Evolutionary conservation across 768 basidiomycete species (phyloP).

Genomic region (Suillus hirtellus): DNA sequence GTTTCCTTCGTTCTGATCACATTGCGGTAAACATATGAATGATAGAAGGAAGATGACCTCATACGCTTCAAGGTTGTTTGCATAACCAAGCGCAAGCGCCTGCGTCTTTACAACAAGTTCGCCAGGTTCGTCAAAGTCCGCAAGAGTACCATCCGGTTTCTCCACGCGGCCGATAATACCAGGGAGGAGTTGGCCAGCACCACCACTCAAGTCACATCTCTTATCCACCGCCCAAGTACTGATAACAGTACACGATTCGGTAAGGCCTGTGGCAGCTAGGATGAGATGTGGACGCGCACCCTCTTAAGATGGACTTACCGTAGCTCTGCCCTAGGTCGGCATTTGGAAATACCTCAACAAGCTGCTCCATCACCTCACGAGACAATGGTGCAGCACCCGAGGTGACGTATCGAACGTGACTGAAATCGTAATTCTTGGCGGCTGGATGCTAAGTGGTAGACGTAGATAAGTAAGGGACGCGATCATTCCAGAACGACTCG

Average conservation of each 20-base stretch:
- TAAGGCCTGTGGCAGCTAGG: conserved; percentile 45
- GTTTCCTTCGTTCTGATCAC: conserved; percentile 57
- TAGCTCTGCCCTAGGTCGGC: conserved; percentile 62
- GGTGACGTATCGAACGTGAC: conserved; percentile 39
- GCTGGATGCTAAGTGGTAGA: conserved; percentile 36
- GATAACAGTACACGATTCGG: conserved; percentile 61
- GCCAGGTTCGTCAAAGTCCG: conserved; percentile 58
- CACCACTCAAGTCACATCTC: conserved; percentile 50
- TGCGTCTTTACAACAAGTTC: conserved; percentile 63
- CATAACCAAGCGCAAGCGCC: conserved; percentile 58
- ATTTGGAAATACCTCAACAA: conserved; percentile 47
- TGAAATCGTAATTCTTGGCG: conserved; percentile 39
- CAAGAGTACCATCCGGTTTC: conserved; percentile 57
- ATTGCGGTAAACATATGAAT: conserved; percentile 14
- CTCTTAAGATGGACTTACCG: conserved; percentile 36
- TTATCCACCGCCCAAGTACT: conserved; percentile 45
- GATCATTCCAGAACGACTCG: too few relatives aligned
- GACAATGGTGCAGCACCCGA: conserved; percentile 62
- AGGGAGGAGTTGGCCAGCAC: conserved; percentile 58
- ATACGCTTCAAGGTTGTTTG: conserved; percentile 60
- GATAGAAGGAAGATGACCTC: conserved; percentile 24
- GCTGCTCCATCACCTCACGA: conserved; percentile 46
- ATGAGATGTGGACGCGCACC: not conserved
- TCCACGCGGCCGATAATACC: conserved; percentile 58
- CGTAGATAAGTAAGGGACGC: conserved; percentile 4